These are phyloP conservation scores for Lachnellula suecica DNA, from an alignment of 2,329 filamentous ascomycete species.

Conservation along the genomic window DNA sequence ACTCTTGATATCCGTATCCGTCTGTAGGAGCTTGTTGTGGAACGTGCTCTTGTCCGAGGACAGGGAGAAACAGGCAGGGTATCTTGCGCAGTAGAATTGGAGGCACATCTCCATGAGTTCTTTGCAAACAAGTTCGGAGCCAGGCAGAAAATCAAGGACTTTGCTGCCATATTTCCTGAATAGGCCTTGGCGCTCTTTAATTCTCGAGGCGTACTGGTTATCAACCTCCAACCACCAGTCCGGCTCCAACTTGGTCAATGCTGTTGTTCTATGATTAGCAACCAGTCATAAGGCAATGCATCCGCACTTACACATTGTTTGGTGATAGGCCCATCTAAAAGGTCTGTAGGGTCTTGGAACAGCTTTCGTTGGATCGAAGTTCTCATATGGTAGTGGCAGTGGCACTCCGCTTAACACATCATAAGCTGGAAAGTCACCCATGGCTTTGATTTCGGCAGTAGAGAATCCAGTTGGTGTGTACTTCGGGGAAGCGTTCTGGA, in stretches of 20 bases:
- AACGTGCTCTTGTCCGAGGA: slow-evolving; percentile 55
- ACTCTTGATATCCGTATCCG: slow-evolving; percentile 56
- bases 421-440: slow-evolving; percentile 82
- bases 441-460: slow-evolving; percentile 62
- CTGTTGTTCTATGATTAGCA: slow-evolving; percentile 44
- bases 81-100: slow-evolving; percentile 76
- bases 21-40: slow-evolving; percentile 67
- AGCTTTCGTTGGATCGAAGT: slow-evolving; percentile 70
- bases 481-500: slow-evolving; percentile 30
- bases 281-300: not conserved
- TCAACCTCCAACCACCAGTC: slow-evolving; percentile 93
- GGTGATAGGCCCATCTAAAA: slow-evolving; percentile 81
- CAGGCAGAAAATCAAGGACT: slow-evolving; percentile 69
- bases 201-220: slow-evolving; percentile 64
- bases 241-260: slow-evolving; percentile 72
- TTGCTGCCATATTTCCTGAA: slow-evolving; percentile 60
- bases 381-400: slow-evolving; percentile 59
- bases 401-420: slow-evolving; percentile 72
- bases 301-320: slow-evolving; percentile 77
- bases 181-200: slow-evolving; percentile 67
- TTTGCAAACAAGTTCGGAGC: slow-evolving; percentile 76
- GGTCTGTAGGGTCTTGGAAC: slow-evolving; percentile 75
- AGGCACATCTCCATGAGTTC: slow-evolving; percentile 86
- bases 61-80: slow-evolving; percentile 72
- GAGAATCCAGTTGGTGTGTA: slow-evolving; percentile 71